Base-by-base conservation (phyloP, 176 grass and related monocot genomes). In the Ananas comosus region DNA sequence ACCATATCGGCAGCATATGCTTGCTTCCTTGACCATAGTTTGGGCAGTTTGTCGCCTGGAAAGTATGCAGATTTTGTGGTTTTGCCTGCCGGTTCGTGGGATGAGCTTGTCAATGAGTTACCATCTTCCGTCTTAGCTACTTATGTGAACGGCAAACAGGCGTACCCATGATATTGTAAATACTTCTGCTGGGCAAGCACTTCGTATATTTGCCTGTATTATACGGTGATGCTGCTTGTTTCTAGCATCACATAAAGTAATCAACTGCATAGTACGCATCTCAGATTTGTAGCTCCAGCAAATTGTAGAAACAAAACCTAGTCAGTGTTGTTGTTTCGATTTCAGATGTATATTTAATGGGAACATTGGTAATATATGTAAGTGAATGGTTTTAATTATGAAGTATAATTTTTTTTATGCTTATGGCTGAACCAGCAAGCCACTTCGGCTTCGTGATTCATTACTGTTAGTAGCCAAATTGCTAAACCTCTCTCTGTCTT, bases 11-110 rank as follows among this genome's bases (percentile, higher is more conserved):
- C 86, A 64, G 89, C 89, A 12, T 81, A 91, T 10, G 89, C 94
- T 10, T 83, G 83, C 78, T 99, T 99, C 69, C 76, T 99, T 1
- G 94, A 88, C 66, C n/a, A 64, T 23, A 67, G 72, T 13, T 11
- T 88, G 49, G 89, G 94, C 69, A 99, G 94, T 76, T 70, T 99
- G 11, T 85, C 84, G 5, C 49, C 74, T 54, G 85, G 87, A 69
- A 99, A 93, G 13, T 88, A 82, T 22, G 94, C 94, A 4, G 90
- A 99, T 75, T 99, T 93, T 64, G 90, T 93, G n/a, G 82, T 91
- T 16, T 21, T 99, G 51, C 94, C 90, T n/a, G 79, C 82, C 0
- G 77, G 48, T 42, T 99, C 87, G 13, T 93, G 90, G 90, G 14
- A 63, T 2, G 77, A 99, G 50, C 83, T 93, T 27, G 48, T 63